Conservation (phyloP, 2,329 filamentous ascomycete genomes). For the Pseudophaeomoniella oleicola region DNA sequence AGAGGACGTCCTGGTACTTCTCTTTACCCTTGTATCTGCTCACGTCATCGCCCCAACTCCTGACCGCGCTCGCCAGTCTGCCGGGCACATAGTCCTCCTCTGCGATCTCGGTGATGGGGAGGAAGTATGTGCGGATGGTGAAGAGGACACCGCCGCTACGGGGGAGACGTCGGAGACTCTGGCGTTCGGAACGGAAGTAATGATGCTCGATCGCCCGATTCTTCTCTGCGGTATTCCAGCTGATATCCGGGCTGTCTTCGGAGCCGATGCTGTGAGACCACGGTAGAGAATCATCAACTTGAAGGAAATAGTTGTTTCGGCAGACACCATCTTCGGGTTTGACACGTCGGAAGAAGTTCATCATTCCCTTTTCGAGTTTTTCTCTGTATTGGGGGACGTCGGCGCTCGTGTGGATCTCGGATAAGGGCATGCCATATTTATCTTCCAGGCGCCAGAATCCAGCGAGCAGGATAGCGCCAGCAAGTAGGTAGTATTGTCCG, state of each 20-base stretch:
- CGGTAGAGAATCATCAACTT: constrained; percentile 62
- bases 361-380: constrained; percentile 65
- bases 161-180: constrained; percentile 51
- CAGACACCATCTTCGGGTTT: constrained; percentile 51
- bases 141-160: constrained; percentile 48
- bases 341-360: constrained; percentile 63
- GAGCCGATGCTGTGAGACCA: constrained; percentile 65
- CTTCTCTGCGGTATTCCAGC: constrained; percentile 66
- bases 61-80: constrained; percentile 58
- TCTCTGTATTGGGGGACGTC: constrained; percentile 58
- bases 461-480: constrained; percentile 59
- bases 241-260: constrained; percentile 50
- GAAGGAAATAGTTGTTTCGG: constrained; percentile 77
- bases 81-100: constrained; percentile 66
- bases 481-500: constrained; percentile 68
- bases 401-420: constrained; percentile 65
- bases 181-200: constrained; percentile 62
- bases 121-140: constrained; percentile 69
- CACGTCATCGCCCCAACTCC: constrained; percentile 72
- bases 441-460: constrained; percentile 75
- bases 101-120: constrained; percentile 52
- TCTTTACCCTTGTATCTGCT: constrained; percentile 64
- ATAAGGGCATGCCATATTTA: constrained; percentile 66
- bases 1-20: constrained; percentile 55
- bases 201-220: constrained; percentile 58